Evolutionary conservation across 352 stramenopile species (phyloP).

Genomic region (Globisporangium viniferum): DNA sequence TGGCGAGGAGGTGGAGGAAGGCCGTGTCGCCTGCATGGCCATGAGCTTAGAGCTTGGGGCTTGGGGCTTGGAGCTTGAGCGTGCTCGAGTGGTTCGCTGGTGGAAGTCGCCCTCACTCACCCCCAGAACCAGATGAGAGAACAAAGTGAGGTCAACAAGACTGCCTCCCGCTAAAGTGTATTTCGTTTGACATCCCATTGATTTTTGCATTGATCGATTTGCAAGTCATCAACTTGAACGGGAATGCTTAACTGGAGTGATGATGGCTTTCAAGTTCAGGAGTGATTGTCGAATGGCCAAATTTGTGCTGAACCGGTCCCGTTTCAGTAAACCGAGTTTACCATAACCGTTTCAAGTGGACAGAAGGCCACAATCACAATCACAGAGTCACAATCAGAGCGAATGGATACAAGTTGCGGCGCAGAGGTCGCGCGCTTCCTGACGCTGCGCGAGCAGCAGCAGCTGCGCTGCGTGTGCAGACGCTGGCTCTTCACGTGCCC

Average conservation of each 20-base stretch:
- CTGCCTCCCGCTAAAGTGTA: not conserved
- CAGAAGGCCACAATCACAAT: not conserved
- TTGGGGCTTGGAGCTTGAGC: no score
- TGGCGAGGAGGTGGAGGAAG: not conserved
- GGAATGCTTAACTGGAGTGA: not conserved
- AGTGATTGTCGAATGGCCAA: not conserved
- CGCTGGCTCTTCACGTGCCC: constrained; percentile 55
- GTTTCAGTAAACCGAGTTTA: not conserved
- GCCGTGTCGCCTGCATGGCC: not conserved
- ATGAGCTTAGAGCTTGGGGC: not conserved
- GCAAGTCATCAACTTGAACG: not conserved
- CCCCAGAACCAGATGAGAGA: constrained; percentile 1
- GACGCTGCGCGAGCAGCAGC: constrained; percentile 30
- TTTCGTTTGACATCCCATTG: not conserved
- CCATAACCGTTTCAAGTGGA: constrained; percentile 1
- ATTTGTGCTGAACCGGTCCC: not conserved
- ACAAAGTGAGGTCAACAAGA: not conserved
- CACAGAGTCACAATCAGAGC: not conserved
- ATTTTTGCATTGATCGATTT: not conserved
- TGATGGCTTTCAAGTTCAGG: not conserved
- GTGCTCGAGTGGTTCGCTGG: no score
- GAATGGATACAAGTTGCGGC: constrained; percentile 41
- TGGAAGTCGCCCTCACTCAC: not conserved
- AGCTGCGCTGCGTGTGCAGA: constrained; percentile 45
- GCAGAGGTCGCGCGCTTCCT: constrained; percentile 38